These are phyloP conservation scores for Epichloe sp. DNA, from an alignment of 2,329 filamentous ascomycete species.

Conservation along the genomic window DNA sequence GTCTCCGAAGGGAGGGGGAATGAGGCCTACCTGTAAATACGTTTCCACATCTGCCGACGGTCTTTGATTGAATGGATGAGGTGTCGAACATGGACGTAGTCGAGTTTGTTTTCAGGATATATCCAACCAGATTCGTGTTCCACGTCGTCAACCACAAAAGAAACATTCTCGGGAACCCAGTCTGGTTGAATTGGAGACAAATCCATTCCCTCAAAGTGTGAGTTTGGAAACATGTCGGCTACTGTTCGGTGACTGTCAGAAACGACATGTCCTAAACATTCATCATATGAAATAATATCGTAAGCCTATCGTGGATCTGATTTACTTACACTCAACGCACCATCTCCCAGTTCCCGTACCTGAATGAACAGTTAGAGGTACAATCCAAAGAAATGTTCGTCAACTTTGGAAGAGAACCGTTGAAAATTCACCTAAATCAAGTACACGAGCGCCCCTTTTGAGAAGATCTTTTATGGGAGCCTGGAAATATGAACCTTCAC, in stretches of 20 bases:
- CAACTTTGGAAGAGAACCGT: no score
- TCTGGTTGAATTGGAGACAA: conserved; percentile 39
- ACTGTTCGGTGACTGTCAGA: conserved; percentile 18
- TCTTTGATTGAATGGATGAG: conserved; percentile 32
- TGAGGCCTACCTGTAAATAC: conserved; percentile 26
- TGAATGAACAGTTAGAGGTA: conserved; percentile 10
- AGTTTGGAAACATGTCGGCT: conserved; percentile 31
- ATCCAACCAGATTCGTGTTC: conserved; percentile 37
- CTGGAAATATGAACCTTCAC: conserved; percentile 28
- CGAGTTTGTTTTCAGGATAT: conserved; percentile 30
- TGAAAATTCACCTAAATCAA: conserved; percentile 30
- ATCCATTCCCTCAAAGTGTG: conserved; percentile 34
- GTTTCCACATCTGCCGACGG: conserved; percentile 25
- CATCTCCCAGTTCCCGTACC: conserved; percentile 39
- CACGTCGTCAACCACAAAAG: conserved; percentile 38
- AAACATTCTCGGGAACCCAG: conserved; percentile 37
- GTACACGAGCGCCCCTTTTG: conserved; percentile 26
- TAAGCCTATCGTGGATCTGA: not conserved
- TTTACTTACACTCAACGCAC: conserved; percentile 34
- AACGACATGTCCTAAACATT: not conserved
- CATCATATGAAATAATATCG: not conserved
- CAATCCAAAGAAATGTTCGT: not conserved
- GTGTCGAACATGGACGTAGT: conserved; percentile 37
- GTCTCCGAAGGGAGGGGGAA: not conserved
- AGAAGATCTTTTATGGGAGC: conserved; percentile 28